A percentile compares a stretch with the other conserved stretches of the same genome.
Evolutionary conservation across 1,284 basidiomycete species (phyloP).

Genomic region (Pterulicium gracile): DNA sequence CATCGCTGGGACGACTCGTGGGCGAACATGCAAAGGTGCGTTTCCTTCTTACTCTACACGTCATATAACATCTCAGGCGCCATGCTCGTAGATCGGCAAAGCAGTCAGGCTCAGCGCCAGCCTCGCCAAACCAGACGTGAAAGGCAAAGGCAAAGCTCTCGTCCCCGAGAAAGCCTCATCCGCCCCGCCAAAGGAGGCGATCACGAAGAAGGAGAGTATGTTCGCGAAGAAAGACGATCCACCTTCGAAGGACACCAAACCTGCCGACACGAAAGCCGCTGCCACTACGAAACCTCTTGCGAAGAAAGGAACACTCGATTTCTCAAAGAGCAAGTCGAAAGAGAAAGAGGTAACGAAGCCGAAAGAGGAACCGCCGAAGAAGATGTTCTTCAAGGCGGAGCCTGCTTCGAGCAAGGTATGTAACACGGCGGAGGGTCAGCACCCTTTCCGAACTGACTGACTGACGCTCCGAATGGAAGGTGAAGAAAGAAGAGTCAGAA

Average conservation of each 20-base stretch:
- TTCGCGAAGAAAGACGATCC: constrained; percentile 8
- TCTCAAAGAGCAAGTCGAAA: constrained; percentile 50
- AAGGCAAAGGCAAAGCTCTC: constrained; percentile 14
- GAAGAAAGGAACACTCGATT: constrained; percentile 50
- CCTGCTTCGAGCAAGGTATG: constrained; percentile 8
- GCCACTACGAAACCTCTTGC: constrained; percentile 22
- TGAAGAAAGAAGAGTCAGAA: not conserved
- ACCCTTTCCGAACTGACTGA: constrained; percentile 17
- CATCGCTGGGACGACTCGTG: constrained; percentile 25
- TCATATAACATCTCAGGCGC: too few species aligned
- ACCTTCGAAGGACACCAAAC: constrained; percentile 6
- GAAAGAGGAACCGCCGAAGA: constrained; percentile 11
- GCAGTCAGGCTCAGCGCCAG: constrained; percentile 7
- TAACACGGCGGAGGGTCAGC: constrained; percentile 10
- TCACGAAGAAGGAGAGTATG: too few species aligned
- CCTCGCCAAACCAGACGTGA: constrained; percentile 12
- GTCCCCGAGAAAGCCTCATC: not conserved
- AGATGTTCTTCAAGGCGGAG: constrained; percentile 1
- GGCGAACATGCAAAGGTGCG: constrained; percentile 31
- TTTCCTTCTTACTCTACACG: constrained; percentile 6
- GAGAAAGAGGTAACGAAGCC: constrained; percentile 16
- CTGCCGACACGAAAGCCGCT: constrained; percentile 10
- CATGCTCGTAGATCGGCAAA: constrained; percentile 6
- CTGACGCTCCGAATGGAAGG: too few species aligned
- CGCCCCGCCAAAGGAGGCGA: not conserved